A percentile compares a stretch with the other conserved stretches of the same genome.
Conservation (phyloP, 768 basidiomycete genomes). For the Serendipita vermifera region DNA sequence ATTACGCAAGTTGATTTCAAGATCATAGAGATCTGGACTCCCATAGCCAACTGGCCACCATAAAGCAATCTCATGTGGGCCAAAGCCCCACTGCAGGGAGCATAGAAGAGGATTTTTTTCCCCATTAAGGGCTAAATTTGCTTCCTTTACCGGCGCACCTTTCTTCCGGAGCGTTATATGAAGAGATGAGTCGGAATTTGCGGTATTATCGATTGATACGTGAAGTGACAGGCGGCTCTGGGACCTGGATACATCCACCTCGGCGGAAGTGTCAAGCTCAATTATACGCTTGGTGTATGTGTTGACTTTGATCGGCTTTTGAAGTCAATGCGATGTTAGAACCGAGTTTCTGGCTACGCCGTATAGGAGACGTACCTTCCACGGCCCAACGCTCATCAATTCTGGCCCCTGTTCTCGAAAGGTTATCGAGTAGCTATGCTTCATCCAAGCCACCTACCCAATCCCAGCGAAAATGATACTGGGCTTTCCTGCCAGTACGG, state of each 20-base stretch:
- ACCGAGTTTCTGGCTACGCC: too few species aligned
- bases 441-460: slow-evolving; percentile 20
- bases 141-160: background rate
- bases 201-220: too few species aligned
- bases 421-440: background rate
- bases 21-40: slow-evolving; percentile 26
- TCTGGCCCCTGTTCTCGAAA: slow-evolving; percentile 23
- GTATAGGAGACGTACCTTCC: too few species aligned
- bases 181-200: too few species aligned
- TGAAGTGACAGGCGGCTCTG: too few species aligned
- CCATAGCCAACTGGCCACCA: slow-evolving; percentile 37
- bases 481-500: background rate
- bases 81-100: slow-evolving; percentile 24
- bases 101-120: background rate
- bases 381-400: slow-evolving; percentile 27
- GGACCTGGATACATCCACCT: too few species aligned
- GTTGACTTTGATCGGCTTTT: slow-evolving; percentile 22
- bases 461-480: slow-evolving; percentile 22
- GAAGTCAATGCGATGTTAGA: too few species aligned
- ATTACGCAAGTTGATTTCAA: slow-evolving; percentile 25
- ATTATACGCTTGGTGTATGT: slow-evolving; percentile 19
- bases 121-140: background rate
- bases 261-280: slow-evolving; percentile 18
- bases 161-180: background rate
- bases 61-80: slow-evolving; percentile 24